Evolutionary conservation across 2,329 filamentous ascomycete genomes (phyloP).

Genomic region (Phaeosphaeriaceae sp.): DNA sequence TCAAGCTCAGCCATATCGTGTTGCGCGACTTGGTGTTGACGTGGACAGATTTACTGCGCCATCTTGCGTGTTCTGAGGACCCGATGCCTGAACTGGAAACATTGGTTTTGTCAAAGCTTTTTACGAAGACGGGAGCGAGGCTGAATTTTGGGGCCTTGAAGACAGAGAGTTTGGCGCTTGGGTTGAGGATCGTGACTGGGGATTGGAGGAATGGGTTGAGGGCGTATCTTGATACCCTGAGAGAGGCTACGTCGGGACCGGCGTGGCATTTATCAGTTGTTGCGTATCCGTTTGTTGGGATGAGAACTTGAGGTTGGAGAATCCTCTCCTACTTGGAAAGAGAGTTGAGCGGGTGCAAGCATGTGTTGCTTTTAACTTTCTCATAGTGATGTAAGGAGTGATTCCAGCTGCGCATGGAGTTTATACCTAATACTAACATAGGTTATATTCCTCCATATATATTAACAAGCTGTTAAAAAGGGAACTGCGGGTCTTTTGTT

Average conservation of each 20-base stretch:
- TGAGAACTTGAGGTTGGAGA: background rate
- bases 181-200: conserved; percentile 3
- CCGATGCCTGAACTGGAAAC: conserved; percentile 10
- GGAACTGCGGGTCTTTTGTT: too few species aligned
- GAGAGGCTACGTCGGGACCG: conserved; percentile 10
- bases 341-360: too few species aligned
- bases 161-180: conserved; percentile 7
- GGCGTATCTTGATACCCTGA: conserved; percentile 4
- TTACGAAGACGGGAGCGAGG: conserved; percentile 10
- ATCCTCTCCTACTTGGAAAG: too few species aligned
- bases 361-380: too few species aligned
- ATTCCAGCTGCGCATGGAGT: too few species aligned
- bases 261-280: conserved; percentile 26
- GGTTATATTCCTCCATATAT: too few species aligned
- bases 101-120: conserved; percentile 18
- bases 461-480: too few species aligned
- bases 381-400: too few species aligned
- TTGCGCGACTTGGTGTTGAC: conserved; percentile 11
- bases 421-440: too few species aligned
- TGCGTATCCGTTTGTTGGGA: conserved; percentile 27
- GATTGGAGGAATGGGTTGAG: conserved; percentile 13
- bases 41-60: conserved; percentile 23
- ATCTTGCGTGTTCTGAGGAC: conserved; percentile 8
- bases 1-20: conserved; percentile 20
- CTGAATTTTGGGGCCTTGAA: background rate